Percentiles rank a stretch among this genome's conserved stretches.
Conservation (phyloP, 2,329 filamentous ascomycete genomes). For the Stenocarpella maydis region DNA sequence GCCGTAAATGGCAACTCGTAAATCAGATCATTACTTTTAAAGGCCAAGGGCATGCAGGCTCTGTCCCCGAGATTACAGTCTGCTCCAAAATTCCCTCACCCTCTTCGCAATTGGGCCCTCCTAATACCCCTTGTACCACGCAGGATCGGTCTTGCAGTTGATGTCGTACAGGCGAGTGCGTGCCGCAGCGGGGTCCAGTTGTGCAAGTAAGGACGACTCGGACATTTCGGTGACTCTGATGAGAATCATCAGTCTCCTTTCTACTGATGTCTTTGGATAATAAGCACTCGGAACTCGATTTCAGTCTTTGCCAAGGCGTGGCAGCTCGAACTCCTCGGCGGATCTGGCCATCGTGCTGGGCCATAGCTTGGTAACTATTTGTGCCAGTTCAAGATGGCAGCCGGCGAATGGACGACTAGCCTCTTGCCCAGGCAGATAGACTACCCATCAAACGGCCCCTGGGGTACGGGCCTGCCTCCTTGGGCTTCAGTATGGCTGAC, state of each 20-base stretch:
- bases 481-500: background rate
- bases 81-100: background rate
- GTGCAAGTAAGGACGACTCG: background rate
- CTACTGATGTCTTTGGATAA: background rate
- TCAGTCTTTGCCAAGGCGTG: background rate
- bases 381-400: background rate
- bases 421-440: background rate
- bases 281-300: background rate
- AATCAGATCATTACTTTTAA: background rate
- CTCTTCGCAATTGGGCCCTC: conserved; percentile 1
- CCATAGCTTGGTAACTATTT: background rate
- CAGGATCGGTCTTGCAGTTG: conserved; percentile 10
- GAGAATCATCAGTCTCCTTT: background rate
- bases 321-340: background rate
- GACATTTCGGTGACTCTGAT: background rate
- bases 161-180: background rate
- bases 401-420: background rate
- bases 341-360: background rate
- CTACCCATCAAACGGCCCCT: background rate
- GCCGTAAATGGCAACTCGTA: background rate
- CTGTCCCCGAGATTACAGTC: background rate
- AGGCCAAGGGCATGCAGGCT: conserved; percentile 5
- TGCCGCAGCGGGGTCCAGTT: conserved; percentile 14
- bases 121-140: background rate
- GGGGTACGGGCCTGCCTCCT: background rate